A percentile compares a stretch with the other conserved stretches of the same genome.
These are phyloP conservation scores for Phlebiopsis gigantea DNA, from an alignment of 768 basidiomycete genomes.

Conservation along the genomic window DNA sequence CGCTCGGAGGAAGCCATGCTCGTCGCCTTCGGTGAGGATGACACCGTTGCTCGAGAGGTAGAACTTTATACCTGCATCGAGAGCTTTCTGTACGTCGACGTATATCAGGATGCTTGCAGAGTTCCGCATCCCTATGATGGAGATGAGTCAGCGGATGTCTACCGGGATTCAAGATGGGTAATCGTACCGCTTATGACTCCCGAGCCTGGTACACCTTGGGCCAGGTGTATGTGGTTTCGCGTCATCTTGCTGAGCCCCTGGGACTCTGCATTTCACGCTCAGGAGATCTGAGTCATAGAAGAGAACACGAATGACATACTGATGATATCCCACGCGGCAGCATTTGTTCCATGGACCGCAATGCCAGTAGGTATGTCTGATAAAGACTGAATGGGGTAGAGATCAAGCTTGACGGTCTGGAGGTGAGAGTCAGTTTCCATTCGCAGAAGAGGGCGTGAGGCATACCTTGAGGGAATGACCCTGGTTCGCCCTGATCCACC, in stretches of 20 bases:
- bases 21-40: conserved; percentile 77
- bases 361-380: conserved; percentile 62
- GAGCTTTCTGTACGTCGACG: conserved; percentile 66
- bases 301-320: conserved; percentile 47
- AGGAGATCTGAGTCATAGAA: background rate
- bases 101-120: conserved; percentile 79
- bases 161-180: background rate
- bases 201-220: conserved; percentile 64
- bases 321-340: conserved; percentile 65
- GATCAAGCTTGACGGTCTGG: conserved; percentile 65
- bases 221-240: conserved; percentile 91
- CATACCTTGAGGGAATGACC: conserved; percentile 80
- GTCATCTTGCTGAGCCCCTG: conserved; percentile 80
- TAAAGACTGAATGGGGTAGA: conserved; percentile 50
- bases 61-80: conserved; percentile 67
- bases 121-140: conserved; percentile 69
- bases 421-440: background rate
- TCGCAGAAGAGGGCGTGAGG: background rate
- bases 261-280: conserved; percentile 36
- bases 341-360: conserved; percentile 80
- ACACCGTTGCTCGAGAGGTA: conserved; percentile 85
- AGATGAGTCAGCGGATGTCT: background rate
- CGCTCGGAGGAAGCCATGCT: conserved; percentile 51
- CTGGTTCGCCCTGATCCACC: conserved; percentile 91
- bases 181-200: conserved; percentile 71